These are phyloP conservation scores for Aureobasidium lini DNA, from an alignment of 2,329 filamentous ascomycete genomes.

Conservation along the genomic window DNA sequence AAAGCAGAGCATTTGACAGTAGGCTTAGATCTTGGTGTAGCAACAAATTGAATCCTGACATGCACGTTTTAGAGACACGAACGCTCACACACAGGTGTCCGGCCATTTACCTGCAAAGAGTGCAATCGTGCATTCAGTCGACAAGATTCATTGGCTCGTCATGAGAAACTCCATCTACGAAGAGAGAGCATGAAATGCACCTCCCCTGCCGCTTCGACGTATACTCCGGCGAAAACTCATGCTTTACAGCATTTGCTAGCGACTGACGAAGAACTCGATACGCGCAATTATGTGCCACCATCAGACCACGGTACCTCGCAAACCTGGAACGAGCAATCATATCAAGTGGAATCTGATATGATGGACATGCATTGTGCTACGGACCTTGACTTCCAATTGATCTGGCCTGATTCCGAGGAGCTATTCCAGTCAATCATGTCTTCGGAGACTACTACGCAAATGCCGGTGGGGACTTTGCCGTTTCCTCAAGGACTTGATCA, in stretches of 20 bases:
- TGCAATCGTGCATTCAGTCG: slow-evolving; percentile 36
- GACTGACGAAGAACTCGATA: background rate
- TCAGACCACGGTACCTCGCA: background rate
- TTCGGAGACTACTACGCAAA: slow-evolving; percentile 33
- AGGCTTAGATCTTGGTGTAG: background rate
- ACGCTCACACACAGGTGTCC: slow-evolving; percentile 35
- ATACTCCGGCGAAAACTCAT: background rate
- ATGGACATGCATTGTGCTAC: slow-evolving; percentile 20
- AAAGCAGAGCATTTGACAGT: slow-evolving; percentile 18
- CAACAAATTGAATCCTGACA: background rate
- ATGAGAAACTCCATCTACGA: slow-evolving; percentile 34
- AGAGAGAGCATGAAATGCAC: slow-evolving; percentile 12
- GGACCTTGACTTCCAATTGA: slow-evolving; percentile 35
- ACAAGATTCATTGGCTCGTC: slow-evolving; percentile 38
- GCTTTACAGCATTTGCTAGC: slow-evolving; percentile 5
- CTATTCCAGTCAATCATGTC: slow-evolving; percentile 39
- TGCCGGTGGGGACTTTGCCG: slow-evolving; percentile 35
- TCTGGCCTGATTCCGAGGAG: slow-evolving; percentile 40
- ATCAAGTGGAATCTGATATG: background rate
- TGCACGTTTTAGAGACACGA: slow-evolving; percentile 34
- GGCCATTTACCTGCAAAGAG: slow-evolving; percentile 35
- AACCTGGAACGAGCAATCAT: background rate
- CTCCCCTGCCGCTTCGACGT: background rate
- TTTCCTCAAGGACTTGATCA: slow-evolving; percentile 24
- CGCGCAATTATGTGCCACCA: background rate